These are phyloP conservation scores for Globisporangium cylindrosporum DNA, from an alignment of 352 stramenopile genomes.

Conservation along the genomic window DNA sequence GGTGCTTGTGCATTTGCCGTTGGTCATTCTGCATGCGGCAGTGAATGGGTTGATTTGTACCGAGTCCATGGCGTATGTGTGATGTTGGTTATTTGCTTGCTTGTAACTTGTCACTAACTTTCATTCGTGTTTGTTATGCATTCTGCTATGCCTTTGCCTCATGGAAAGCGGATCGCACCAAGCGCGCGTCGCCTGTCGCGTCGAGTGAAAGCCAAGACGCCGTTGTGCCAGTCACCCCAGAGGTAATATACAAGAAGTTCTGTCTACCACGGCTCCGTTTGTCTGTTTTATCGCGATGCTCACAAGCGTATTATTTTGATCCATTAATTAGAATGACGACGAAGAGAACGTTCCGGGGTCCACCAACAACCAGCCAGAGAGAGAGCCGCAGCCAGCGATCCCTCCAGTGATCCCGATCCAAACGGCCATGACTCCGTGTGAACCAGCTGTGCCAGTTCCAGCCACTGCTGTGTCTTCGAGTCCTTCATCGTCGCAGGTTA, in stretches of 20 bases:
- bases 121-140: background rate
- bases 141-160: background rate
- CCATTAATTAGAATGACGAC: conserved; percentile 5
- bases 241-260: background rate
- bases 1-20: background rate
- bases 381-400: conserved; percentile 1
- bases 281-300: background rate
- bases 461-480: background rate
- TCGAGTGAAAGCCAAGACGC: conserved; percentile 7
- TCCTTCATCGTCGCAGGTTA: background rate
- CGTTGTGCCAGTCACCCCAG: conserved; percentile 11
- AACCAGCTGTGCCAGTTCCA: background rate
- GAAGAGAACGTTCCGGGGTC: conserved; percentile 2
- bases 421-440: background rate
- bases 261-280: background rate
- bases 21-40: background rate
- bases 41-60: conserved; percentile 4
- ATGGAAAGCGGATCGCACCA: conserved; percentile 16
- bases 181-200: conserved; percentile 4
- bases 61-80: background rate
- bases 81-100: background rate
- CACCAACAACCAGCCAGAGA: conserved; percentile 3
- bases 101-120: background rate
- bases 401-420: conserved; percentile 6
- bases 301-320: background rate